Evolutionary conservation across 768 basidiomycete genomes (phyloP).

Genomic region (Leccinellum luteum): DNA sequence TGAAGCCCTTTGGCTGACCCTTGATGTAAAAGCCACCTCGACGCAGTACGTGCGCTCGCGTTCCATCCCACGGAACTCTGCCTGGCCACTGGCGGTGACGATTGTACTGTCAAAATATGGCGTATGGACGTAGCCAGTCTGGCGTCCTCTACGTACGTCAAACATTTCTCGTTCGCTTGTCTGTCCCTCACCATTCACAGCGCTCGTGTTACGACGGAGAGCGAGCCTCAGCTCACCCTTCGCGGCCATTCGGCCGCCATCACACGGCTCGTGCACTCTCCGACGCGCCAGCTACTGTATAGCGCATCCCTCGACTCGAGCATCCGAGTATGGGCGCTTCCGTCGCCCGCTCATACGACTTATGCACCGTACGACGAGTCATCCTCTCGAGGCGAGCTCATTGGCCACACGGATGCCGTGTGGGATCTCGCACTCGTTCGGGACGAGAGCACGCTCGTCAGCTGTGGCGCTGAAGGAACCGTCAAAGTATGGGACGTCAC

Average conservation of each 20-base stretch:
- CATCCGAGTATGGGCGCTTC: conserved; percentile 88
- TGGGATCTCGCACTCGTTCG: conserved; percentile 92
- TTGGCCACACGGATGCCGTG: conserved; percentile 93
- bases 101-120: conserved; percentile 96
- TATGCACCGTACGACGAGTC: conserved; percentile 90
- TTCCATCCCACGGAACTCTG: conserved; percentile 86
- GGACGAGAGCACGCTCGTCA: conserved; percentile 81
- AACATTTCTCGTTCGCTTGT: conserved; percentile 2
- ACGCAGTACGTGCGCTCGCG: conserved; percentile 85
- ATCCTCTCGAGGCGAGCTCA: conserved; percentile 71
- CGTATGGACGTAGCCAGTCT: conserved; percentile 75
- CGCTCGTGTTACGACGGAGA: conserved; percentile 72
- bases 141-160: conserved; percentile 72
- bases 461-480: conserved; percentile 86
- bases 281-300: conserved; percentile 74
- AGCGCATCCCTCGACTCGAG: conserved; percentile 93
- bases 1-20: conserved; percentile 4
- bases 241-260: conserved; percentile 92
- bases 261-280: conserved; percentile 79
- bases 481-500: conserved; percentile 94
- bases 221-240: conserved; percentile 90
- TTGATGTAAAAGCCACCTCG: conserved; percentile 67
- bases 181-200: conserved; percentile 35
- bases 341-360: conserved; percentile 73
- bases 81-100: conserved; percentile 92